Base-by-base conservation (phyloP, 805 yeast genomes). In the Barnettozyma salicaria region DNA sequence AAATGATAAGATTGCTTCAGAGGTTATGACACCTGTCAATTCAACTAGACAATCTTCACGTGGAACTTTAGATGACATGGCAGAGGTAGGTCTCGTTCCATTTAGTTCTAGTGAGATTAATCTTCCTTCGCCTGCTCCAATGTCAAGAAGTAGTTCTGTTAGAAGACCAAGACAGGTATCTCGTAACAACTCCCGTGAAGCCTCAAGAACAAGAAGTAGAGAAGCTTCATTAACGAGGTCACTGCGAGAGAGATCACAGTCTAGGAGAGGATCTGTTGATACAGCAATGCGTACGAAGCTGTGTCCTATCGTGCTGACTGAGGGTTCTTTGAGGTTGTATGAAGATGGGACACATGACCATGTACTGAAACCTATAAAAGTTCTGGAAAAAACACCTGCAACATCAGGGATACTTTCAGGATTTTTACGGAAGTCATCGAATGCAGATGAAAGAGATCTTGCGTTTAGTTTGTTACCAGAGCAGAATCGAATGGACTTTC, bases 401-500 rank as follows among this genome's bases (percentile, higher is more conserved):
- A 30, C 42, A 8, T 27, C 43, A 8, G 53, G 41, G 6, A 45
- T 53, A 6, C 30, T 53, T 9, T 43, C 54, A 8, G 58, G 58
- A 4, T 43, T 54, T 21, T 38, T 49, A 3, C 34, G 45, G 11
- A 52, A 41, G 27, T 30, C 44, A 6, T 37, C 38, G 1, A 42
- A 38, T 27, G 22, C 39, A 7, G 38, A 21, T 16, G 24, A 35
- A 13, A 42, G 36, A 16, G 45, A 45, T 13, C 50, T 40, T 22
- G 58, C 58, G 0, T 54, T 54, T 33, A 49, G 55, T 22, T 38
- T 54, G 34, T 42, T 54, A 6, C 58, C 58, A 7, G 58, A 54
- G 29, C 49, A 51, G 32, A 52, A 52, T 31, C 28, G 58, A 24
- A 37, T 52, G 43, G 52, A 54, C 36, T 52, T 54, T 37, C 57